Evolutionary conservation across 306 rosid genomes (phyloP).

Genomic region (Potentilla sterilis): DNA sequence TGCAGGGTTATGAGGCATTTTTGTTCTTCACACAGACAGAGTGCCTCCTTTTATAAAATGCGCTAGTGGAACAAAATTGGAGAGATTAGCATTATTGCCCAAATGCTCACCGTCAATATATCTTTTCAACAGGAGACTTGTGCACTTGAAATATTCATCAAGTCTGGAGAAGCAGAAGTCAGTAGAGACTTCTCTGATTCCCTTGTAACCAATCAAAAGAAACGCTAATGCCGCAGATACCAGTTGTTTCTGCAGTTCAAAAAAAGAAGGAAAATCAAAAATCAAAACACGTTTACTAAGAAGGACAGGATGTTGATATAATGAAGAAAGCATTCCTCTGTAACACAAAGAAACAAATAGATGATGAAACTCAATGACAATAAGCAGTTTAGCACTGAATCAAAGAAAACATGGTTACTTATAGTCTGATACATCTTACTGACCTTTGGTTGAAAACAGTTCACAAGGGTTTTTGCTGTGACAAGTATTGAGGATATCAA

Average conservation of each 20-base stretch:
- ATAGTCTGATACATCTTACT: conserved; percentile 26
- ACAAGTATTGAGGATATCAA: conserved; percentile 50
- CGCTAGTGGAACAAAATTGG: conserved; percentile 1
- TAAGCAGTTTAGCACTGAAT: conserved; percentile 11
- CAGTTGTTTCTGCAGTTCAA: conserved; percentile 53
- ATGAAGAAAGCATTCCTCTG: conserved; percentile 16
- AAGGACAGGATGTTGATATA: conserved; percentile 6
- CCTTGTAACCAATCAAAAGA: conserved; percentile 65
- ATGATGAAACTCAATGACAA: background rate
- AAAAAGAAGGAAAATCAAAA: conserved; percentile 28
- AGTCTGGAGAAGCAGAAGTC: conserved; percentile 63
- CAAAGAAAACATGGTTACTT: conserved; percentile 13
- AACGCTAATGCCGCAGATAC: conserved; percentile 63
- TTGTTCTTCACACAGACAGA: background rate
- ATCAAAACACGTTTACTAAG: conserved; percentile 16
- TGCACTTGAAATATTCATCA: conserved; percentile 55
- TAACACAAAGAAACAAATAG: conserved; percentile 11
- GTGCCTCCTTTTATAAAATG: no score
- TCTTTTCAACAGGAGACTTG: conserved; percentile 50
- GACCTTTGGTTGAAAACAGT: conserved; percentile 64
- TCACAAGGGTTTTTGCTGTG: conserved; percentile 62
- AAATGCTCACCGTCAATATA: conserved; percentile 53
- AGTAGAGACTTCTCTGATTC: conserved; percentile 60
- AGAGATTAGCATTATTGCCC: conserved; percentile 17
- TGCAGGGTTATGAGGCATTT: background rate